A percentile compares a stretch with the other conserved stretches of the same genome.
Conservation (phyloP, 169 alveolate genomes). For the Plasmodium berghei region DNA sequence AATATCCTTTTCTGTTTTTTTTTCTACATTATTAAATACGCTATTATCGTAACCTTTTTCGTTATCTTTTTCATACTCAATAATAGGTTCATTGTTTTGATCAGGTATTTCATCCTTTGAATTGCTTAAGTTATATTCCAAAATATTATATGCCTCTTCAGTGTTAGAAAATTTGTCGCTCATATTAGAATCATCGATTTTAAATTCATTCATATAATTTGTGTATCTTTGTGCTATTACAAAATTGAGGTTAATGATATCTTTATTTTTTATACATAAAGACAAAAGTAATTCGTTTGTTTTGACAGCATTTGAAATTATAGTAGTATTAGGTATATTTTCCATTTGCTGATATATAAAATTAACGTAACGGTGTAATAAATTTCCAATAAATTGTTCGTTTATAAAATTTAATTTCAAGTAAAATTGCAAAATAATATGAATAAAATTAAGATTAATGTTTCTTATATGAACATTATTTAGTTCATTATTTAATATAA, state of each 20-base stretch:
- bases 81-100: not conserved
- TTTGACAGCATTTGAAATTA: constrained; percentile 24
- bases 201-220: constrained; percentile 19
- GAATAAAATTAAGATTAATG: constrained; percentile 25
- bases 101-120: not conserved
- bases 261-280: constrained; percentile 60
- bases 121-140: not conserved
- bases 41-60: not conserved
- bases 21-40: not conserved
- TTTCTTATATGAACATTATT: constrained; percentile 38
- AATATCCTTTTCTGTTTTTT: not conserved
- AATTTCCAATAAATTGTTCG: constrained; percentile 33
- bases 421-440: constrained; percentile 49
- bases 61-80: not conserved
- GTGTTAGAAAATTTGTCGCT: not conserved
- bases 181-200: not conserved
- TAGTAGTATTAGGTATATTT: not conserved
- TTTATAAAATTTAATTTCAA: constrained; percentile 33
- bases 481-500: constrained; percentile 39
- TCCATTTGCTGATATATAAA: constrained; percentile 20
- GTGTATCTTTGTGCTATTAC: constrained; percentile 34
- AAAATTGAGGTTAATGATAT: constrained; percentile 43
- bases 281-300: constrained; percentile 48
- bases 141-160: not conserved
- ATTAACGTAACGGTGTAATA: constrained; percentile 7